phyloP scores from a whole-genome alignment of 129 eudicot genomes.

The Escallonia herrerae region DNA sequence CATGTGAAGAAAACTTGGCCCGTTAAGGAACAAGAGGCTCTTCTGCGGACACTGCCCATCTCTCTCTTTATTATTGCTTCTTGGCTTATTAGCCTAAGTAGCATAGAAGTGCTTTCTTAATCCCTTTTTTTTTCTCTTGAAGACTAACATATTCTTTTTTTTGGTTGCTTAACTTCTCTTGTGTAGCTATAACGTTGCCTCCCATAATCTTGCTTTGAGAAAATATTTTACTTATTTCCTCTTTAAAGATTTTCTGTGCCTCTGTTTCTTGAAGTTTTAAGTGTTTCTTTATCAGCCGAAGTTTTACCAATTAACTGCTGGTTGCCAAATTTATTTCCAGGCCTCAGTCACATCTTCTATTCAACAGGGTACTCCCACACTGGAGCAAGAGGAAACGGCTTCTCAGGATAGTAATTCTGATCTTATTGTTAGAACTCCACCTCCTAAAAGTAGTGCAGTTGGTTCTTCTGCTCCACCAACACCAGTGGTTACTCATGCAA shows the following conservation, averaged over 20 bases:
- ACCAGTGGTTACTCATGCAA: conserved; percentile 47
- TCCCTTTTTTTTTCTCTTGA: too few species aligned
- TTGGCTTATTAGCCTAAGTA: too few species aligned
- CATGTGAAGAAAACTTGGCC: neutral
- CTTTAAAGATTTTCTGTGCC: neutral
- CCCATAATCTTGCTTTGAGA: too few species aligned
- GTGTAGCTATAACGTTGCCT: too few species aligned
- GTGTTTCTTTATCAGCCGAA: neutral
- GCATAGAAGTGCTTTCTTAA: too few species aligned
- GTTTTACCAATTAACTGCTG: neutral
- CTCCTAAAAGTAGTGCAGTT: conserved; percentile 48
- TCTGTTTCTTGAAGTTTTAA: neutral
- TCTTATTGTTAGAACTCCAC: conserved; percentile 60
- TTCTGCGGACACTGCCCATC: too few species aligned
- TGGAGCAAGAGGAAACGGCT: conserved; percentile 54
- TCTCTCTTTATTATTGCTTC: too few species aligned
- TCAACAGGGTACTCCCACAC: conserved; percentile 44
- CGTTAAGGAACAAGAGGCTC: neutral
- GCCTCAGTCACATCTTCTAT: conserved; percentile 29
- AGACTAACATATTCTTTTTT: too few species aligned
- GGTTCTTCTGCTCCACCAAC: conserved; percentile 56
- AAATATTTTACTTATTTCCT: neutral
- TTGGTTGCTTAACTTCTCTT: too few species aligned
- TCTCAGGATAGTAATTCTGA: conserved; percentile 64
- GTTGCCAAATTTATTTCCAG: conserved; percentile 22